A percentile compares a stretch with the other conserved stretches of the same genome.
Evolutionary conservation across 495 filamentous ascomycete genomes (phyloP).

Genomic region (Neurospora sp.): DNA sequence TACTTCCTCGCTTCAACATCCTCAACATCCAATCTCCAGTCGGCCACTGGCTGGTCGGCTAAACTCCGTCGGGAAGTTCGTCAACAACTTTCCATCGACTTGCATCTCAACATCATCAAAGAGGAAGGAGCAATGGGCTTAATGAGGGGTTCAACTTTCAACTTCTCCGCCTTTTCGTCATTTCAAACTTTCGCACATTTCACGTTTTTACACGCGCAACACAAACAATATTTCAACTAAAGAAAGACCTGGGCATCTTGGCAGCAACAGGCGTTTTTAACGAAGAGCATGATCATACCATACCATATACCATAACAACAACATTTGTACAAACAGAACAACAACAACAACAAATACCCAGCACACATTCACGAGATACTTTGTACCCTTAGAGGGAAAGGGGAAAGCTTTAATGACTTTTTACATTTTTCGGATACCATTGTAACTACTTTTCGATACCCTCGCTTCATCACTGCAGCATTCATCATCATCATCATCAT

Average conservation of each 20-base stretch:
- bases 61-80: neutral
- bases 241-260: neutral
- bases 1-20: neutral
- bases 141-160: neutral
- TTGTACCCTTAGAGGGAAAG: neutral
- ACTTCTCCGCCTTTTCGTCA: too few relatives aligned
- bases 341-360: neutral
- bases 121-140: neutral
- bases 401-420: neutral
- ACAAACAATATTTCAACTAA: too few relatives aligned
- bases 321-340: neutral
- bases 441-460: neutral
- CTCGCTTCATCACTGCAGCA: neutral
- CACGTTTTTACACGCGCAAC: too few relatives aligned
- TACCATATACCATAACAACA: neutral
- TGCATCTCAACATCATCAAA: neutral
- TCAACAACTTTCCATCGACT: neutral
- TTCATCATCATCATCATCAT: neutral
- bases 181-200: too few relatives aligned
- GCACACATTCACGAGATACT: neutral
- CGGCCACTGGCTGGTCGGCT: neutral
- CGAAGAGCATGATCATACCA: neutral
- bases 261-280: neutral
- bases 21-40: too few relatives aligned
- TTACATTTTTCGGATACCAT: neutral